These are phyloP conservation scores for Colletotrichum euphorbiae DNA, from an alignment of 2,329 filamentous ascomycete genomes.

Conservation along the genomic window DNA sequence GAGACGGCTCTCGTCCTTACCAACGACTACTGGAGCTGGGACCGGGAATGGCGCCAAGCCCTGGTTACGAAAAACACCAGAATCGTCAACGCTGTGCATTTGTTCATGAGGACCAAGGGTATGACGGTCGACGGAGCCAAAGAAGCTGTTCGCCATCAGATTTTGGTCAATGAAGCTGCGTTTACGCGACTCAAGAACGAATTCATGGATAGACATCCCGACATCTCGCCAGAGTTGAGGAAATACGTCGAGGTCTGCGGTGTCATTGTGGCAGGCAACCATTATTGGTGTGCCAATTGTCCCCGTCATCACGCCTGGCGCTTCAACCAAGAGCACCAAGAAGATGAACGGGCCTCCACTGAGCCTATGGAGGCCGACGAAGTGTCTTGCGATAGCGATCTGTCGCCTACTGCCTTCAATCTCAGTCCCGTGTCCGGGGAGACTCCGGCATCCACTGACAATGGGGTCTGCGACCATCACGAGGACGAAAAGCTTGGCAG, in stretches of 20 bases:
- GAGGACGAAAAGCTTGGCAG: not conserved
- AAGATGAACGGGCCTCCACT: not conserved
- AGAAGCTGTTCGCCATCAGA: not conserved
- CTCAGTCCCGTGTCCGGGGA: no score
- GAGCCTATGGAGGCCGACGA: no score
- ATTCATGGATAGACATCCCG: not conserved
- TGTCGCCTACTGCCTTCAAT: no score
- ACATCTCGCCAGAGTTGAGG: not conserved
- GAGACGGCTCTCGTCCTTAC: constrained; percentile 20
- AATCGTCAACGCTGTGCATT: constrained; percentile 23
- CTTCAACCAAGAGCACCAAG: not conserved
- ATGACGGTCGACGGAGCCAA: not conserved
- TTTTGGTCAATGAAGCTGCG: constrained; percentile 6
- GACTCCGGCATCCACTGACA: no score
- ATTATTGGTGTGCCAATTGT: constrained; percentile 27
- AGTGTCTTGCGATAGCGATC: no score
- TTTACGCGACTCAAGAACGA: constrained; percentile 10
- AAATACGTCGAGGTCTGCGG: constrained; percentile 21
- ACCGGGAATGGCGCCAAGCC: constrained; percentile 23
- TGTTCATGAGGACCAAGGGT: constrained; percentile 18
- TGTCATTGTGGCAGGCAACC: constrained; percentile 14
- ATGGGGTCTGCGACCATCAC: no score
- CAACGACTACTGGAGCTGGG: constrained; percentile 33
- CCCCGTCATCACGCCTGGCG: constrained; percentile 23
- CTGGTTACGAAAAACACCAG: constrained; percentile 2